Conservation (phyloP, 768 basidiomycete species). For the Dentipellis fragilis region DNA sequence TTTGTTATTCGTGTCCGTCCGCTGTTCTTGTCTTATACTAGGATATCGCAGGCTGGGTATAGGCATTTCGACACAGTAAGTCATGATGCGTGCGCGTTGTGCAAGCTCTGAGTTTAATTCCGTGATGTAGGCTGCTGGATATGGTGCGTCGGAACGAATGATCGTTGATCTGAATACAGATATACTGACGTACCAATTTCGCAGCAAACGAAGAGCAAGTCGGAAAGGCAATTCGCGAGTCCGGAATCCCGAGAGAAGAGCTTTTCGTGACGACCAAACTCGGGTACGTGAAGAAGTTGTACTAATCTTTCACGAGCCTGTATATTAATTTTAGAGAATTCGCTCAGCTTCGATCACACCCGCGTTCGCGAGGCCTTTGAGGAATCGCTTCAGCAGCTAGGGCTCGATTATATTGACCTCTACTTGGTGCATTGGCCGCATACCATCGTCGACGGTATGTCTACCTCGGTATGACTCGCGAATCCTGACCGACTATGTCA, state of each 20-base stretch:
- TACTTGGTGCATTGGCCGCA: slow-evolving; percentile 29
- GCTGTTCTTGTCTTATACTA: not conserved
- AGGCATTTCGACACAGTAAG: slow-evolving; percentile 5
- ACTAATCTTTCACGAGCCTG: not conserved
- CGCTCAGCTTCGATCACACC: slow-evolving; percentile 13
- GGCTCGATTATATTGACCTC: slow-evolving; percentile 28
- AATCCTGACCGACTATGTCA: too few relatives aligned
- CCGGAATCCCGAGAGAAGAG: slow-evolving; percentile 31
- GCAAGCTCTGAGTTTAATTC: not conserved
- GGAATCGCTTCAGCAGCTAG: slow-evolving; percentile 20
- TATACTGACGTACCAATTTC: not conserved
- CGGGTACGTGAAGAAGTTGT: slow-evolving; percentile 16
- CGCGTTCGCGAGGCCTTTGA: slow-evolving; percentile 22
- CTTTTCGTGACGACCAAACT: slow-evolving; percentile 45
- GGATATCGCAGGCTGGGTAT: not conserved
- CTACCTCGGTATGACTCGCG: not conserved
- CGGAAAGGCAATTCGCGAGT: slow-evolving; percentile 34
- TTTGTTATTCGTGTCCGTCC: not conserved
- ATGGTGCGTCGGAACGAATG: not conserved
- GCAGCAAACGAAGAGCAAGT: slow-evolving; percentile 36
- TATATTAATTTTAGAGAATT: not conserved
- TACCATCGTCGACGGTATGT: slow-evolving; percentile 5
- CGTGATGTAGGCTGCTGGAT: not conserved
- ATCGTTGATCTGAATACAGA: not conserved
- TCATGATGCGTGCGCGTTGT: not conserved